Conservation (phyloP, 2,329 filamentous ascomycete genomes). For the Cytospora paraplurivora region DNA sequence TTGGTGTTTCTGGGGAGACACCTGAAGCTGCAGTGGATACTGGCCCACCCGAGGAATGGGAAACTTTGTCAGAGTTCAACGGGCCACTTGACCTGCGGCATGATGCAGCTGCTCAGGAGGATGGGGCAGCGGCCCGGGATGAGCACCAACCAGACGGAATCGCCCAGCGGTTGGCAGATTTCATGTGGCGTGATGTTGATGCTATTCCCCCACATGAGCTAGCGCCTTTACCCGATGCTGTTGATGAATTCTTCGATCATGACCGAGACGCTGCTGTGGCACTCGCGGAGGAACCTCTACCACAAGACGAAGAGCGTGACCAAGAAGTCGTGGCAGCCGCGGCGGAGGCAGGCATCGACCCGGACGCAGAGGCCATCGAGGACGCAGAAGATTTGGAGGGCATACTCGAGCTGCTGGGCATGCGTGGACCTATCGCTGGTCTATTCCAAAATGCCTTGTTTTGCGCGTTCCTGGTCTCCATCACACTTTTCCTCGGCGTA, state of each 20-base stretch:
- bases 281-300: slow-evolving; percentile 33
- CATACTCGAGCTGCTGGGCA: slow-evolving; percentile 91
- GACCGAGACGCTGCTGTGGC: slow-evolving; percentile 37
- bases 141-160: slow-evolving; percentile 42
- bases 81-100: slow-evolving; percentile 10
- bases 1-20: background rate
- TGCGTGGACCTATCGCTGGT: slow-evolving; percentile 88
- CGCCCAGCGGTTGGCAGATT: slow-evolving; percentile 53
- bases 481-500: slow-evolving; percentile 82
- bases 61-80: slow-evolving; percentile 24
- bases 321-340: slow-evolving; percentile 65
- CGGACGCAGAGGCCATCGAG: slow-evolving; percentile 74
- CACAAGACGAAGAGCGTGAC: slow-evolving; percentile 46
- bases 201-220: slow-evolving; percentile 56
- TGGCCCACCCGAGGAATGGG: slow-evolving; percentile 20
- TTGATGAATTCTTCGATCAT: slow-evolving; percentile 42
- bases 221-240: slow-evolving; percentile 43
- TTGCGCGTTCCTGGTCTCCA: slow-evolving; percentile 83
- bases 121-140: slow-evolving; percentile 8
- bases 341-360: slow-evolving; percentile 70
- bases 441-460: slow-evolving; percentile 95
- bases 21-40: slow-evolving; percentile 1
- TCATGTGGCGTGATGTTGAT: slow-evolving; percentile 64
- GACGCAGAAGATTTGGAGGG: slow-evolving; percentile 95
- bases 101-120: slow-evolving; percentile 9